Evolutionary conservation across 1,284 basidiomycete species (phyloP).

Genomic region (Irpex lacteus): DNA sequence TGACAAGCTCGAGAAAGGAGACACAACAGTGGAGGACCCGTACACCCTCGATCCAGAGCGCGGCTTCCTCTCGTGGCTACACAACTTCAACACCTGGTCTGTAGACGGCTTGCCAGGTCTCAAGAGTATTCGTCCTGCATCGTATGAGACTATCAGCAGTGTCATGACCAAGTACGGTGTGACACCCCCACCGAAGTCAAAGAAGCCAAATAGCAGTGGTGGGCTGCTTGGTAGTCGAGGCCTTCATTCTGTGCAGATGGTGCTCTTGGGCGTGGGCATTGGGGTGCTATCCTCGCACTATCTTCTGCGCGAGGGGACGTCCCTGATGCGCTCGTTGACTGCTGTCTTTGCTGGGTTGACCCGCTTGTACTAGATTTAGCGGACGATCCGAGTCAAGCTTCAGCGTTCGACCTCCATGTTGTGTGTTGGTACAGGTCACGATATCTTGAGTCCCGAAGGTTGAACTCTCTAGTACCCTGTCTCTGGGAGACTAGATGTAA

Average conservation of each 20-base stretch:
- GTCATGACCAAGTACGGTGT: conserved; percentile 8
- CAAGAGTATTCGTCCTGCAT: background rate
- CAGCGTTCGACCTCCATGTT: no score
- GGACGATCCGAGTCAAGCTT: no score
- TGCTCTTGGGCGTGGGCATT: conserved; percentile 2
- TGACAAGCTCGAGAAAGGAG: conserved; percentile 4
- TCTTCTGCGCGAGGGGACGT: background rate
- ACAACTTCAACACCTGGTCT: conserved; percentile 13
- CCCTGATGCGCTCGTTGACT: background rate
- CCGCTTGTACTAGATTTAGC: no score
- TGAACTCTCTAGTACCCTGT: no score
- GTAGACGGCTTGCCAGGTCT: conserved; percentile 14
- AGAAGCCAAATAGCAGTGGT: background rate
- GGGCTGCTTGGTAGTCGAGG: background rate
- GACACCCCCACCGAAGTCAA: background rate
- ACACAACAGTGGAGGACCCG: conserved; percentile 8
- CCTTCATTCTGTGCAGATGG: background rate
- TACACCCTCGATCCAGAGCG: conserved; percentile 3
- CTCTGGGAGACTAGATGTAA: no score
- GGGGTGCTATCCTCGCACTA: background rate
- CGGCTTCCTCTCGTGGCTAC: conserved; percentile 6
- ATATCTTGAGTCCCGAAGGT: no score
- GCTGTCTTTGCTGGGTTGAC: no score
- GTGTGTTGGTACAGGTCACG: no score
- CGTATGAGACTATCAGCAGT: conserved; percentile 1